Evolutionary conservation across 1,284 basidiomycete genomes (phyloP), one percentile per base, ranked within the genome.

Genomic region (Coniferiporia sulphurascens): DNA sequence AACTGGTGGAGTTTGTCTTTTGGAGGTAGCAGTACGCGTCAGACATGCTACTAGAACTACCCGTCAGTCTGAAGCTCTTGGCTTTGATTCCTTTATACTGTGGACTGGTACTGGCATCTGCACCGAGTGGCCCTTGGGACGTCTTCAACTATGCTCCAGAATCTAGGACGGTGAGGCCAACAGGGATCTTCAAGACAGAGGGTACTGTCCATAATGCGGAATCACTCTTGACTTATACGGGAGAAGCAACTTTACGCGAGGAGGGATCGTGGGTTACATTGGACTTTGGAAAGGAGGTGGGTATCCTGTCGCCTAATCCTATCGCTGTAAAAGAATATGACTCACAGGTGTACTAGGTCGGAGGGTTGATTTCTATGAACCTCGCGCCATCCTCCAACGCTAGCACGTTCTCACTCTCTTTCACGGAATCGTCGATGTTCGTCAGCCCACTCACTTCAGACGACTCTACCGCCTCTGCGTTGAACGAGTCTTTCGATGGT

Each of bases 361-460:
- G 77, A 4, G 78, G 78, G 1, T 66, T 77, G 45, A 75, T 79
- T 35, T 78, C 78, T 0, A 53, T 78, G 45, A 74, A 70, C 55
- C 68, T 79, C 48, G 65, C 70, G 22, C 60, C 64, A 5, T 52
- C 69, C 15, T 64, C 69, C 4, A 63, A 71, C 1, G 63, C 68
- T 1, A 67, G 74, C 3, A 62, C 70, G 0, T 66, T 78, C 15
- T 68, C 75, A 0, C 74, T 80, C 27, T 73, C 78, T 0, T 80
- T 78, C 69, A 75, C 76, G 3, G 78, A 80, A 63, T 79, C 78
- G 0, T 72, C 78, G 0, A 49, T 68, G 27, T 79, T 78, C 69
- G 76, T 79, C 35, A 73, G 75, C 12, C 74, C 77, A 0, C 67
- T 66, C 2, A 70, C 72, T 9, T 78, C 77, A 0, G 78, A 79